Evolutionary conservation across 1,284 basidiomycete genomes (phyloP), one percentile per base, ranked within the genome.

Genomic region (Coniophora puteana): DNA sequence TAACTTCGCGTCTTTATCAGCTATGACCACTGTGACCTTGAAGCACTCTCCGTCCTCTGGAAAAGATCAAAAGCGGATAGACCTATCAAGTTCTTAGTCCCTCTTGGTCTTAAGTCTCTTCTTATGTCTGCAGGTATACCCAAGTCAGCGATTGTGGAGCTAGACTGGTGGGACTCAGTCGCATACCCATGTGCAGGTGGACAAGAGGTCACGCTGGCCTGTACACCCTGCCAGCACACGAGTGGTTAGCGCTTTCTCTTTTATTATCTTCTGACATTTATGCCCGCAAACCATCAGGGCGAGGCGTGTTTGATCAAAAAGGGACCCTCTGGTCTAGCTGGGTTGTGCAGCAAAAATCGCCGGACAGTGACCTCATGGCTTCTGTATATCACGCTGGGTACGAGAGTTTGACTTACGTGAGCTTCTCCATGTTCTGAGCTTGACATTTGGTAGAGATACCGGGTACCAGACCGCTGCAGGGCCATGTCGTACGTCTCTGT

Each of bases 241-340:
- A 64, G 61, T 38, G 62, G 62, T 63, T 33, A 17, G 53, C 46
- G 11, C 20, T 17, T 13, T 3, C 16, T 14, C 28, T 21, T n/a
- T 16, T 4, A 30, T 22, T 7, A 26, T 11, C 11, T 13, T 12
- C 6, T 21, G 16, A 12, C 26, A n/a, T n/a, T n/a, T 3, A 11
- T 36, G 20, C 11, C 8, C 12, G n/a, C 2, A 22, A 8, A 31
- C 16, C 17, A 6, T 8, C 31, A 63, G 62, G 63, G 4, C 47
- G 63, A 8, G 45, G 52, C 13, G 18, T 65, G 3, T 32, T 50
- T 17, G 63, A 65, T 43, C 51, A 52, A 36, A 38, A 55, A 3
- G 41, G 50, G 4, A 58, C 61, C 8, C 49, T 66, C 5, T 65
- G 63, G 63, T 50, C 54, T 5, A 57, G 62, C 23, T 66, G 63